Base-by-base conservation (phyloP, 495 filamentous ascomycete species). In the Xylaria venustula region DNA sequence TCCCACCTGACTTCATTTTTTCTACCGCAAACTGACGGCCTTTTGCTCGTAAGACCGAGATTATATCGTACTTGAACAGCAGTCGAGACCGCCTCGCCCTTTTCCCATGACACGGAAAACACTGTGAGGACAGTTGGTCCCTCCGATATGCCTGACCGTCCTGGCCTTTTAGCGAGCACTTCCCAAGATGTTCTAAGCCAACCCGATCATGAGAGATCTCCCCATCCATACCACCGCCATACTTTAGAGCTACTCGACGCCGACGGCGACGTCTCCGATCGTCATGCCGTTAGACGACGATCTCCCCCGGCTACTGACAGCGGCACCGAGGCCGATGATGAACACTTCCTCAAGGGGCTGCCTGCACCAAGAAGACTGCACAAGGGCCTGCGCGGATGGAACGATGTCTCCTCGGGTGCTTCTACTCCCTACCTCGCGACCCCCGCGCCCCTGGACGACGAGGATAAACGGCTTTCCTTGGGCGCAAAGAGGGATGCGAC, bases 321-420 rank as follows among this genome's bases (percentile, higher is more conserved):
- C 68, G 92, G 92, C 47, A 95, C 91, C 11, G 92, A 97, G 67
- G 90, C 92, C 15, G 90, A 97, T 67, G 92, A 97, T 78, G 92
- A 96, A 52, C 79, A 84, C 61, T 84, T 92, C 62, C 79, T 96
- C 63, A 90, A 87, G 68, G 90, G 91, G 4, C 72, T 96, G 30
- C 92, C 92, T 1, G 89, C 91, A 0, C 89, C 92, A 1, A 87
- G 83, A 25, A 81, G 87, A 37, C 81, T 85, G 17, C 85, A 87
- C 57, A 97, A 97, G 67, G 92, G 92, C 2, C 73, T 96, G 26
- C 74, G 82, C 44, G 83, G 80, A 7, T 71, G 65, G 53, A 83
- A 83, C 56, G 81, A 81, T 45, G 59, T 51, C 8, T 55, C 78
- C 1, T 84, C 82, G 0, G 77, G 76, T 0, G 64, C 77, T 14